phyloP scores from a whole-genome alignment of 148 eudicot species.

The Silene latifolia region DNA sequence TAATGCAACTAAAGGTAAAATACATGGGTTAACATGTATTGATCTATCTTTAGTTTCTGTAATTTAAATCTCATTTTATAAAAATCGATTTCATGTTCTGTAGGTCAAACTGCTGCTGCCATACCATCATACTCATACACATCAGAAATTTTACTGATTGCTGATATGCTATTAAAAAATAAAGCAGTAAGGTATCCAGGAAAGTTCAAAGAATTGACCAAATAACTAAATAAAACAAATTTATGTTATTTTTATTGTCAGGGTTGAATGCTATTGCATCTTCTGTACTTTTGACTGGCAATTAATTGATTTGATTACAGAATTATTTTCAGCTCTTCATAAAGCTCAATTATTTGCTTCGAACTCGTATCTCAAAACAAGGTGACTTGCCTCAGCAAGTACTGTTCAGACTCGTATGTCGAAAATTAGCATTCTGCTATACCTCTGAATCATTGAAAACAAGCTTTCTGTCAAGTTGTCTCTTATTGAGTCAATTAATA shows the following conservation, averaged over 20 bases:
- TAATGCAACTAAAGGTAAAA: too few relatives aligned
- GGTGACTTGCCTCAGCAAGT: too few relatives aligned
- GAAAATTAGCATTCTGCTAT: background rate
- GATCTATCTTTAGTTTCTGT: too few relatives aligned
- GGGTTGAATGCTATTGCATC: background rate
- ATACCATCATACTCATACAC: background rate
- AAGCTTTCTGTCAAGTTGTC: background rate
- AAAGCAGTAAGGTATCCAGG: background rate
- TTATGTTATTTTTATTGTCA: background rate
- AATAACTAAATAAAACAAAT: background rate
- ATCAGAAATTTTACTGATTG: background rate
- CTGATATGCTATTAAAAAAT: background rate
- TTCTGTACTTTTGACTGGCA: too few relatives aligned
- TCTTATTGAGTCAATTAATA: too few relatives aligned
- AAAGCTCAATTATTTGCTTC: too few relatives aligned
- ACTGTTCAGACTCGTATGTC: background rate
- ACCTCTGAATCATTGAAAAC: background rate
- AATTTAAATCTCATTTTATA: background rate
- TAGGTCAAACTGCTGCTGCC: background rate
- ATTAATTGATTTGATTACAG: too few relatives aligned
- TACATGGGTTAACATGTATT: too few relatives aligned
- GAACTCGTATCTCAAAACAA: too few relatives aligned
- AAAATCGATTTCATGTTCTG: background rate
- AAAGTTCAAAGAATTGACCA: background rate
- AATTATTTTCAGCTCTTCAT: too few relatives aligned